Base-by-base conservation (phyloP, 2,329 filamentous ascomycete species). In the Aspergillus sp. region DNA sequence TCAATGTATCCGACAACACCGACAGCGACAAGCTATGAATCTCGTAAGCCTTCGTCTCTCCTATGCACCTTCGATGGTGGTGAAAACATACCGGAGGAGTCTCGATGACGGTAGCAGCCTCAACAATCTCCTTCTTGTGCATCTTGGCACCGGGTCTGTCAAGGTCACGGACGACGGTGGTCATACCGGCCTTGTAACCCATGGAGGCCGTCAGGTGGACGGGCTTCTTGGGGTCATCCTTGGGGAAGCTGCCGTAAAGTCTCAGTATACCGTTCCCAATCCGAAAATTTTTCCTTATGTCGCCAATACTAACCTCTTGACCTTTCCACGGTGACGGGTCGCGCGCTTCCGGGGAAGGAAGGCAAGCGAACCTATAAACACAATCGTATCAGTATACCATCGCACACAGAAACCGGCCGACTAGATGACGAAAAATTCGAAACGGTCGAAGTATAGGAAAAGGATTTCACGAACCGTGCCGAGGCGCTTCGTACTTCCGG, bases 171-270 rank as follows among this genome's bases (percentile, higher is more conserved):
- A 98, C 93, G 77, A 97, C 93, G 69, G 93, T 98, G 76, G 90
- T 96, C 93, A 98, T 98, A 76, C 93, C 93, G 74, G 93, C 93
- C 89, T 98, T 98, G 86, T 98, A 98, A 75, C 93, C 93, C 85
- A 97, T 90, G 70, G 89, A 79, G 70, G 93, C 93, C 59, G 93
- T 98, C 69, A 98, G 84, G 83, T 98, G 93, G 75, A 96, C 89
- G 69, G 90, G 88, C 86, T 97, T 95, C 88, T 97, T 97, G 71
- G 90, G 81, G 83, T 98, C 90, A 88, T 98, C 93, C 86, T 97
- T 97, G 73, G 93, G 93, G 85, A 98, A 98, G 78, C 89, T 94
- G 70, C 65, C 49, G 55, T 52, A 53, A 48, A 55, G 55, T 70
- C 17, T 37, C 56, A 66, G 61, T 56, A 62, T 60, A 60, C 54